A percentile compares a stretch with the other conserved stretches of the same genome.
These are phyloP conservation scores for Cladosporium sp. DNA, from an alignment of 2,329 filamentous ascomycete genomes.

Conservation along the genomic window DNA sequence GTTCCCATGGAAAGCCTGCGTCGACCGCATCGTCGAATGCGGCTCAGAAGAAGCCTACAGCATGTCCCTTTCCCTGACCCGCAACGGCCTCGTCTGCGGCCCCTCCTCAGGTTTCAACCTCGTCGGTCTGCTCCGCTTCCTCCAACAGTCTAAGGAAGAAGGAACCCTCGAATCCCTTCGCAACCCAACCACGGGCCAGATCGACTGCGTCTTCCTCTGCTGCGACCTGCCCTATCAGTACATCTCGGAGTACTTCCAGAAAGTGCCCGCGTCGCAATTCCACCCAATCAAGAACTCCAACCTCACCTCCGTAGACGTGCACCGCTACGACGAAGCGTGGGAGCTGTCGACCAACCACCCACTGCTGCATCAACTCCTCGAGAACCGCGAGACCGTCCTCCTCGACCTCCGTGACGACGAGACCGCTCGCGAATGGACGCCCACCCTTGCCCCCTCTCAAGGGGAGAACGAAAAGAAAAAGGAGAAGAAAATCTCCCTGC, in stretches of 20 bases:
- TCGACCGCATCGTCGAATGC: slow-evolving; percentile 56
- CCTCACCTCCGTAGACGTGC: slow-evolving; percentile 47
- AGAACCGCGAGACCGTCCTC: slow-evolving; percentile 15
- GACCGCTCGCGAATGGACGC: slow-evolving; percentile 36
- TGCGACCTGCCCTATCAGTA: slow-evolving; percentile 63
- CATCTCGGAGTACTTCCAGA: slow-evolving; percentile 54
- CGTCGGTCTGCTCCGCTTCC: slow-evolving; percentile 47
- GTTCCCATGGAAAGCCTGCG: slow-evolving; percentile 55
- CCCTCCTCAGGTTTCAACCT: slow-evolving; percentile 60
- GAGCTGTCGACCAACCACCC: slow-evolving; percentile 42
- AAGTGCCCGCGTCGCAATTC: slow-evolving; percentile 47
- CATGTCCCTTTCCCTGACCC: slow-evolving; percentile 51
- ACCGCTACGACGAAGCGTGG: slow-evolving; percentile 55
- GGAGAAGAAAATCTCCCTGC: slow-evolving; percentile 32
- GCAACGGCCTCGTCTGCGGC: slow-evolving; percentile 56
- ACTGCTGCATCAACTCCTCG: slow-evolving; percentile 24
- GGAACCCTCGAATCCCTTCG: slow-evolving; percentile 44
- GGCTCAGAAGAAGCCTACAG: slow-evolving; percentile 52
- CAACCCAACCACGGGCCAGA: slow-evolving; percentile 39
- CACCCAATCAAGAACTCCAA: slow-evolving; percentile 48
- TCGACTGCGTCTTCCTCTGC: slow-evolving; percentile 57
- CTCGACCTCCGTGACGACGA: slow-evolving; percentile 21
- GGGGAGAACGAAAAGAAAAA: too few species aligned
- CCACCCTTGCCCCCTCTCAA: too few species aligned
- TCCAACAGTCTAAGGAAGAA: slow-evolving; percentile 46